A percentile compares a stretch with the other conserved stretches of the same genome.
Evolutionary conservation across 352 stramenopile species (phyloP).

Genomic region (Pythium volutum): DNA sequence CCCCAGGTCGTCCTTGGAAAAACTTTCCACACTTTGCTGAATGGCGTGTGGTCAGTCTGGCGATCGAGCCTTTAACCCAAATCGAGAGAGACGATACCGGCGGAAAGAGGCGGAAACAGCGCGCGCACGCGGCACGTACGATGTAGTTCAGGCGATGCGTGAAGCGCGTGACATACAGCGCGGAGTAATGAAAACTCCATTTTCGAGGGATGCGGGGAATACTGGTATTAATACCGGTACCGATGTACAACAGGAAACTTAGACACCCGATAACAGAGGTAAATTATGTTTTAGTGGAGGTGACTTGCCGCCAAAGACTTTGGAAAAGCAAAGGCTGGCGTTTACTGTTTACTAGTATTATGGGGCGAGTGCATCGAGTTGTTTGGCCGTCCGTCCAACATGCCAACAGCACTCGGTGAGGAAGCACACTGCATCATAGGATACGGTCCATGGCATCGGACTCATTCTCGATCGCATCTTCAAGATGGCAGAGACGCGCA

Average conservation of each 20-base stretch:
- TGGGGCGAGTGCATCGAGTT: no score
- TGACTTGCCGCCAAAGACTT: no score
- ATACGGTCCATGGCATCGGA: no score
- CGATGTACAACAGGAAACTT: no score
- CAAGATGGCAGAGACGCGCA: constrained; percentile 12
- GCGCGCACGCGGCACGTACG: not conserved
- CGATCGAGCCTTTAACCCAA: not conserved
- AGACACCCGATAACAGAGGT: not conserved
- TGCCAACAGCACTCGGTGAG: no score
- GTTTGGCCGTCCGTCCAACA: no score
- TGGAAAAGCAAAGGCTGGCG: no score
- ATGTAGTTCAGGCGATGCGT: not conserved
- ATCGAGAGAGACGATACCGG: not conserved
- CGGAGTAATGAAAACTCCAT: not conserved
- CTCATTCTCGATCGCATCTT: not conserved
- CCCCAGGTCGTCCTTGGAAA: not conserved
- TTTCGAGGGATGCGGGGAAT: not conserved
- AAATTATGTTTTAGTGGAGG: not conserved
- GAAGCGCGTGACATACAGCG: not conserved
- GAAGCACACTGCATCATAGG: no score
- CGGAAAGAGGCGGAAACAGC: not conserved
- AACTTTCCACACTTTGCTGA: not conserved
- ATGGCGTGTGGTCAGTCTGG: not conserved
- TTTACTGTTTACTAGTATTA: no score
- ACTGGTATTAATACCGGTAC: no score